These are phyloP conservation scores for Suillus hirtellus DNA, from an alignment of 768 basidiomycete genomes.

Conservation along the genomic window DNA sequence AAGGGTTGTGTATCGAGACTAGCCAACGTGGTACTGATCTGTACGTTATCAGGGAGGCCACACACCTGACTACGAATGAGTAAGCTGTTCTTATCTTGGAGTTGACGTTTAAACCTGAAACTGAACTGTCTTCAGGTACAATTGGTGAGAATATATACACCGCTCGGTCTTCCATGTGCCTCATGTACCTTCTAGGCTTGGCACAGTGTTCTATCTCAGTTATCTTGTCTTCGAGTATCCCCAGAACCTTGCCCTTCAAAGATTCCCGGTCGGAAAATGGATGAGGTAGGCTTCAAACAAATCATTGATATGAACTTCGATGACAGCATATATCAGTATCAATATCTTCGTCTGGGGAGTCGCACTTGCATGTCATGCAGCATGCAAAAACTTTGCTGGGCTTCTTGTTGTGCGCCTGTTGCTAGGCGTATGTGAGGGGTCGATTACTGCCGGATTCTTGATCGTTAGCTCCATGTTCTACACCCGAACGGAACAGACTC, in stretches of 20 bases:
- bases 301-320: background rate
- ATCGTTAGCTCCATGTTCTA: slow-evolving; percentile 75
- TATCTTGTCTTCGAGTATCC: slow-evolving; percentile 61
- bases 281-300: slow-evolving; percentile 50
- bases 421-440: slow-evolving; percentile 66
- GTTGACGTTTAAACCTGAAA: background rate
- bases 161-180: background rate
- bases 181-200: slow-evolving; percentile 34
- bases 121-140: background rate
- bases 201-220: slow-evolving; percentile 65
- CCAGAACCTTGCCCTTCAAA: slow-evolving; percentile 63
- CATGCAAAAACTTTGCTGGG: slow-evolving; percentile 64
- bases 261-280: slow-evolving; percentile 74
- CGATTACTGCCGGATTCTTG: slow-evolving; percentile 67
- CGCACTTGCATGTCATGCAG: slow-evolving; percentile 57
- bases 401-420: slow-evolving; percentile 64
- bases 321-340: slow-evolving; percentile 36
- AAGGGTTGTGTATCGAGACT: slow-evolving; percentile 12
- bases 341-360: slow-evolving; percentile 66
- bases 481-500: slow-evolving; percentile 60
- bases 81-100: slow-evolving; percentile 27
- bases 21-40: background rate
- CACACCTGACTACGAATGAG: slow-evolving; percentile 64
- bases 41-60: slow-evolving; percentile 42
- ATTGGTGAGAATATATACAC: slow-evolving; percentile 7